Base-by-base conservation (phyloP, 1,139 yeast species). In the Suhomyces yuchorum region DNA sequence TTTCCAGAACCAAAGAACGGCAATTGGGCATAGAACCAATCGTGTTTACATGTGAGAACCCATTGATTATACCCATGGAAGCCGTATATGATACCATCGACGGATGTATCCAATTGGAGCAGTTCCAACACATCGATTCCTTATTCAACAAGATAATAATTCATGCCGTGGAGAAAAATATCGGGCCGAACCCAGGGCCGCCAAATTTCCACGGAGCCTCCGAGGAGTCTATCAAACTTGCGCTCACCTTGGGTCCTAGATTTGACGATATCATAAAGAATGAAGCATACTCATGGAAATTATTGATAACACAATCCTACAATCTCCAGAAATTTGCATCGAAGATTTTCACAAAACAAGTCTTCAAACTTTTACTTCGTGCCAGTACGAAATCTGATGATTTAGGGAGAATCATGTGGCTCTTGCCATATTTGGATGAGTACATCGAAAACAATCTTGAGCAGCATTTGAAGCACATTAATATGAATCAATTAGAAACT, bases 391-490 rank as follows among this genome's bases (percentile, higher is more conserved):
- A 57, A 28, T 62, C 71, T 3, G 62, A 63, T 32, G 77, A 73
- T 51, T 50, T 66, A 47, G 77, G 77, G 3, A 53, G 78, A 38
- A 51, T 71, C 23, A 61, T 71, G 66, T 73, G 78, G 78, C 47
- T 72, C 14, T 57, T 69, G 23, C 77, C 75, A 1, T 68, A 68
- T 52, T 57, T 73, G 45, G 77, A 73, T 49, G 53, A 55, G n/a
- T 71, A 56, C 43, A 47, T 72, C 4, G 51, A 51, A 20, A 19
- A 26, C 0, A 46, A 51, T 26, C 28, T 53, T 6, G 43, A 23
- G 4, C 28, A 40, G 19, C 52, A 58, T 43, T 17, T 55, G 20
- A 46, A 47, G 5, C 39, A 43, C 8, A 42, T 42, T 14, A 45
- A 49, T 11, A 28, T 18, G 8, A 47, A 52, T 20, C 46, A 43